Base-by-base conservation (phyloP, 345 rosid genomes). In the Euphorbia lathyris region DNA sequence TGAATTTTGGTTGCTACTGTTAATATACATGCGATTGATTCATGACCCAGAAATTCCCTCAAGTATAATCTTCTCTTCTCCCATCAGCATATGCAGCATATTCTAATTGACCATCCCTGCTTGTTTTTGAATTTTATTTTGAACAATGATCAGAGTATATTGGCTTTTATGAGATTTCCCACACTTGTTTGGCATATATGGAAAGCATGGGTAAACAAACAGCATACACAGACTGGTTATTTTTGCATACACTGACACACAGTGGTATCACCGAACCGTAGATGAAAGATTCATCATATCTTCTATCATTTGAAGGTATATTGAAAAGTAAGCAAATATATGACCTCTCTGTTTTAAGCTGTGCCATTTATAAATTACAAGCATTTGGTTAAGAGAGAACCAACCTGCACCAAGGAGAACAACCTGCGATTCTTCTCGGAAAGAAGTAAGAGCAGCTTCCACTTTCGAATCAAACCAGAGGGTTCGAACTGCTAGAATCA, bases 361-460 rank as follows among this genome's bases (percentile, higher is more conserved):
- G 60, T 60, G 68, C 63, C 23, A 58, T 10, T 30, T 29, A 5
- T 20, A 14, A 51, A 59, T 14, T 45, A 1, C 9, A 17, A 55
- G 57, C 61, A 34, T 5, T 27, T 11, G 23, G 67, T 12, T 16
- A 10, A 47, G 68, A 45, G 25, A 27, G 60, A 66, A 40, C 85
- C 73, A 77, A 93, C 97, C 98, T 90, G 98, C 96, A 61, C 97
- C 96, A 23, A 93, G 96, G 74, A 93, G 89, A 65, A 93, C 98
- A 48, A 91, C 89, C 67, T 91, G 97, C 1, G 94, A 55, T 26
- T 77, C 88, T 7, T 69, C 76, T 4, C 58, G 30, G 72, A 83
- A 87, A 72, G 91, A 89, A 67, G 70, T 74, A 5, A 94, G 55
- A 69, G 90, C 94, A 70, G 89, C 94, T 78, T 93, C 91, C 25